Conservation (phyloP, 2,329 filamentous ascomycete species). For the Chaetomium olivaceum region DNA sequence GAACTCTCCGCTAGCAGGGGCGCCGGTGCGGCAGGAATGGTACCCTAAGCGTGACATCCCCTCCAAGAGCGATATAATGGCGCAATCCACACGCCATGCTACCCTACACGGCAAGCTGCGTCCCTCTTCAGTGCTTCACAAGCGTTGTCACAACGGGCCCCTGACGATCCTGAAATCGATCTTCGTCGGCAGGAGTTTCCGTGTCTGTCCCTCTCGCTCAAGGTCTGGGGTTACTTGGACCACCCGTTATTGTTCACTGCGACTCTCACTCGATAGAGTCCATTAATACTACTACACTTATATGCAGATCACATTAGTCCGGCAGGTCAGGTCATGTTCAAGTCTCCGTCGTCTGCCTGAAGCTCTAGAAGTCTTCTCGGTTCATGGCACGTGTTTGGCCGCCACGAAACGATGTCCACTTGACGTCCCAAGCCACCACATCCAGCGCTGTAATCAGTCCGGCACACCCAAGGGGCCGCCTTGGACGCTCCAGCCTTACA, state of each 20-base stretch:
- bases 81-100: neutral
- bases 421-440: neutral
- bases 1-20: conserved; percentile 9
- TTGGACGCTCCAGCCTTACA: neutral
- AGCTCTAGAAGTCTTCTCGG: conserved; percentile 1
- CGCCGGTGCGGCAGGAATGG: conserved; percentile 25
- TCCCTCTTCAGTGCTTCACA: neutral
- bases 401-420: neutral
- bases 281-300: neutral
- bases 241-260: neutral
- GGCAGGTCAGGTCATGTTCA: neutral
- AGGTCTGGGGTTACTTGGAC: neutral
- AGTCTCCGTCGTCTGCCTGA: neutral
- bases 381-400: neutral
- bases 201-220: neutral
- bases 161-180: conserved; percentile 4
- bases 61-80: neutral
- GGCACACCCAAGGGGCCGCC: neutral
- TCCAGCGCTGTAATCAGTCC: no score
- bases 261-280: neutral
- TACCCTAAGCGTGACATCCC: conserved; percentile 27
- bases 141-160: neutral
- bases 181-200: neutral
- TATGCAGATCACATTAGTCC: neutral
- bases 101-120: neutral